Base-by-base conservation (phyloP, 1,139 yeast genomes). In the Candida tropicalis region DNA sequence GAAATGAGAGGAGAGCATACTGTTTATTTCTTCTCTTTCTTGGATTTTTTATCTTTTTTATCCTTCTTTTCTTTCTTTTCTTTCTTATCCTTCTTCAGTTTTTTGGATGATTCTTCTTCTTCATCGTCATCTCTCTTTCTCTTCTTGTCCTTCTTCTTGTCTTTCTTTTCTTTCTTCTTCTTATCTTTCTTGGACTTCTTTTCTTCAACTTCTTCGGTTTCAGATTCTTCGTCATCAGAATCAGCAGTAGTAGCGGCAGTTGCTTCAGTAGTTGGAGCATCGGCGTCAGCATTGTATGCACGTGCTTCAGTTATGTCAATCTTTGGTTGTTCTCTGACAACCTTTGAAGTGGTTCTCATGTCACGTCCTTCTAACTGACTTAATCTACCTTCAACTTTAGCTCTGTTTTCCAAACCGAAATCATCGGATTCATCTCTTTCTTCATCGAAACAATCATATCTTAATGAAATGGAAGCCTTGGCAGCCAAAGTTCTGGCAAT, bases 401-500 rank as follows among this genome's bases (percentile, higher is more conserved):
- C 82, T 73, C 99, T 84, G 55, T 87, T 93, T 56, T 85, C 88
- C 58, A 88, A 76, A 61, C 99, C 99, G 59, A 91, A 80, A 56
- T 90, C 95, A 54, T 97, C 97, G 47, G 88, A 81, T 60, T 93
- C 98, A 58, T 87, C 95, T 70, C 97, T 84, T 59, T 93, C 98
- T 74, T 93, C 99, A 54, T 97, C 87, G 51, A 95, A 78, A 34
- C 97, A 96, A 73, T 93, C 99, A 66, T 87, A 93, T 77, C 99
- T 86, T 58, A 93, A 76, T 51, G 97, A 88, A 61, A 93, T 95
- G 41, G 99, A 95, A 55, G 97, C 96, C 76, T 93, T 93, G 51
- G 98, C 98, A 58, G 99, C 99, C 57, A 93, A 81, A 58, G 93
- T 97, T 76, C 99, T 86, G 45, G 99, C 98, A 65, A 93, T 89